These are phyloP conservation scores for Cutaneotrichosporon spelunceum DNA, from an alignment of 1,284 basidiomycete species.

Conservation along the genomic window DNA sequence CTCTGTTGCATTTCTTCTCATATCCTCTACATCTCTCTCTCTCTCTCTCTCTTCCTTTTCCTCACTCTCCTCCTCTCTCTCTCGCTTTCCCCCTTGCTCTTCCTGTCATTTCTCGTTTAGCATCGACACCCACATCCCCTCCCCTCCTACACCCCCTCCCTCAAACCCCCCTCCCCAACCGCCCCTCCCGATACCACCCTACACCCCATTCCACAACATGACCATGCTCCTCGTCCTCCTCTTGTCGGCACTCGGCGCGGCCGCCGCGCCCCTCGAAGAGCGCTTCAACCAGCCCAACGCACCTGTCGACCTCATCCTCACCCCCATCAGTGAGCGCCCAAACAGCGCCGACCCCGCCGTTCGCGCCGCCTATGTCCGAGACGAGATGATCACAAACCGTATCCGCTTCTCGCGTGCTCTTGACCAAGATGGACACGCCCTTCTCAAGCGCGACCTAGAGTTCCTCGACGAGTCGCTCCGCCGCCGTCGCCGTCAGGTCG, in stretches of 20 bases:
- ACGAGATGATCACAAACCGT: constrained; percentile 30
- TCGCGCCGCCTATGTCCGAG: constrained; percentile 33
- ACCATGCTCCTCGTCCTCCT: background rate
- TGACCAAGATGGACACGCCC: constrained; percentile 21
- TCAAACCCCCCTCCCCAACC: too few relatives aligned
- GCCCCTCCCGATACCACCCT: too few relatives aligned
- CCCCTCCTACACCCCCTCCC: too few relatives aligned
- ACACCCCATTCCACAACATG: background rate
- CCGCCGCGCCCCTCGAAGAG: background rate
- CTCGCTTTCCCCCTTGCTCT: too few relatives aligned
- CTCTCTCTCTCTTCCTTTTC: background rate
- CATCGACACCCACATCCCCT: too few relatives aligned
- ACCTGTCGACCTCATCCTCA: background rate
- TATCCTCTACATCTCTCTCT: background rate
- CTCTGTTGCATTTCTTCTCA: background rate
- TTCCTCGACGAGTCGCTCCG: background rate
- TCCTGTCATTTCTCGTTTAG: too few relatives aligned
- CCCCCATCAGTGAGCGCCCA: constrained; percentile 20
- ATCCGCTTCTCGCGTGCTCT: constrained; percentile 33
- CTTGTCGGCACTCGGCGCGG: background rate
- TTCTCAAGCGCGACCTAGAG: constrained; percentile 24
- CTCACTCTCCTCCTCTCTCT: background rate
- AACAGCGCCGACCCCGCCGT: constrained; percentile 31
- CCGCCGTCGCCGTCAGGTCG: constrained; percentile 2
- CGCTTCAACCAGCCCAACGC: constrained; percentile 5